Base-by-base conservation (phyloP, 208 protist species). In the Naegleria gruberi region DNA sequence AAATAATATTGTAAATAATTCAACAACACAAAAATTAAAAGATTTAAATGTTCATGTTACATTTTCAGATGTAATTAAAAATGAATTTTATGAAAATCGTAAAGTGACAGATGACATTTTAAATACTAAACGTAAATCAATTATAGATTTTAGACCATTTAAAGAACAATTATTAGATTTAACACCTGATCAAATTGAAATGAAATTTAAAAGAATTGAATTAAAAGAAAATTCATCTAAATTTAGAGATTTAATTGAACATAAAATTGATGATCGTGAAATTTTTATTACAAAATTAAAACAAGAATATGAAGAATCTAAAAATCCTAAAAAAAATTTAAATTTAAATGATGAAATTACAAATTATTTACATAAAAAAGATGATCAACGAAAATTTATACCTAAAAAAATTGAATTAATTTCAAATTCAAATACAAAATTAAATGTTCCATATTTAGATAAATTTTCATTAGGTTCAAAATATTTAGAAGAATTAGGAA, bases 101-200 rank as follows among this genome's bases (percentile, higher is more conserved):
- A 87, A 55, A 55, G 0, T 15, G 0, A 55, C 10, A 40, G 83
- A 87, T 87, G 41, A 30, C 8, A 87, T 87, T 55, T 55, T 87
- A 17, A 40, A 40, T 41, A 41, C 42, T 10, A 87, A 47, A 41
- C 51, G 43, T 37, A 87, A 41, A 42, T 0, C 30, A 55, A 51
- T 87, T 4, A 65, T 65, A 30, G 83, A 87, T 41, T 87, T 87
- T 41, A 46, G 83, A 87, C 83, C 83, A 40, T 87, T 87, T 55
- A 87, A 87, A 40, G n/a, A 87, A 55, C 83, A 87, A 55, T 23
- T 87, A 17, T 23, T 41, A 40, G 83, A 87, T 40, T 55, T 87
- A 10, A 87, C 17, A 37, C 65, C 65, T 37, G 65, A 77, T 5
- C 65, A 77, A 77, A 77, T 77, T 0, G 65, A 77, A 77, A 37